Evolutionary conservation across 176 grass and related monocot genomes (phyloP).

Genomic region (Triticum monococcum): DNA sequence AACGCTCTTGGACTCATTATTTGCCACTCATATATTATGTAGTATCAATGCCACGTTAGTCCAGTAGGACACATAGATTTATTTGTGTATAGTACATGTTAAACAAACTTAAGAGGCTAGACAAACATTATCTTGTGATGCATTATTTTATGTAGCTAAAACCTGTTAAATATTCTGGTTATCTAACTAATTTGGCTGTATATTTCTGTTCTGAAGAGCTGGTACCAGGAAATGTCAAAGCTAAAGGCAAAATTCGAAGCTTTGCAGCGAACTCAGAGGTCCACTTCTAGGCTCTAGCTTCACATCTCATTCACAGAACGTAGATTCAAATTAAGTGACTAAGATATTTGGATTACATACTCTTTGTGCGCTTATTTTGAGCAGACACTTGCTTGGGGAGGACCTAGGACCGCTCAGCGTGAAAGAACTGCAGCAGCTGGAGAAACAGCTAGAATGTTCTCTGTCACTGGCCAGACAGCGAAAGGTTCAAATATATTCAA

Average conservation of each 20-base stretch:
- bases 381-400: conserved; percentile 93
- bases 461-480: conserved; percentile 77
- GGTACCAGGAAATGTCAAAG: conserved; percentile 95
- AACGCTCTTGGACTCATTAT: background rate
- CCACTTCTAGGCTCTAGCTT: background rate
- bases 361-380: background rate
- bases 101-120: background rate
- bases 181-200: background rate
- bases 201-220: conserved; percentile 50
- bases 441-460: conserved; percentile 88
- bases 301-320: background rate
- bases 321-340: background rate
- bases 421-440: conserved; percentile 92
- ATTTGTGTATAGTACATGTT: background rate
- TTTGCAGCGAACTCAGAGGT: conserved; percentile 93
- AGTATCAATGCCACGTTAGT: background rate
- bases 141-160: background rate
- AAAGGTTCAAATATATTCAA: conserved; percentile 49
- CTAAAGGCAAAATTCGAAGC: conserved; percentile 83
- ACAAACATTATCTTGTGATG: background rate
- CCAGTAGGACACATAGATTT: background rate
- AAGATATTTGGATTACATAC: background rate
- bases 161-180: background rate
- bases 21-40: background rate
- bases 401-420: conserved; percentile 91